These are phyloP conservation scores for Curvularia sp. DNA, from an alignment of 2,329 filamentous ascomycete species.

Conservation along the genomic window DNA sequence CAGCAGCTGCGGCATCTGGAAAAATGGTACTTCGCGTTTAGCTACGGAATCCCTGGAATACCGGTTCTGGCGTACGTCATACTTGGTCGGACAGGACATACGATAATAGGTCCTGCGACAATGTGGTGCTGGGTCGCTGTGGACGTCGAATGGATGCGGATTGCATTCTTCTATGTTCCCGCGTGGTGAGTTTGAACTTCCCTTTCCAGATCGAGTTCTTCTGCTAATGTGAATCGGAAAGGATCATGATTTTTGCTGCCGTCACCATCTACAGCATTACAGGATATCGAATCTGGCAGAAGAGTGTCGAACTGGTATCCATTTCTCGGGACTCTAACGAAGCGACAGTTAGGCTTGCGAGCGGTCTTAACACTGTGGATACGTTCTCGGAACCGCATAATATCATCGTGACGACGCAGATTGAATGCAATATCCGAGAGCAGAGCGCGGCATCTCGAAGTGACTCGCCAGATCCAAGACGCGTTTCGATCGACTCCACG, in stretches of 20 bases:
- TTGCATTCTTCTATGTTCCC: conserved; percentile 76
- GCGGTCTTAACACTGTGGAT: conserved; percentile 48
- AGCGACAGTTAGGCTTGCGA: conserved; percentile 3
- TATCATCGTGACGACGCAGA: conserved; percentile 62
- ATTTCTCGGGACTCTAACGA: conserved; percentile 26
- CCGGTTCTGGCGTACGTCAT: conserved; percentile 73
- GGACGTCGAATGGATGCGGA: conserved; percentile 73
- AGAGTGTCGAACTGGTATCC: conserved; percentile 62
- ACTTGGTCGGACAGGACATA: conserved; percentile 59
- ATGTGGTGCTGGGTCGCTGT: conserved; percentile 81
- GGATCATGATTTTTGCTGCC: conserved; percentile 65
- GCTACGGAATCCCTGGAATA: conserved; percentile 76
- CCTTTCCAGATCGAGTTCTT: background rate
- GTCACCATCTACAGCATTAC: conserved; percentile 70
- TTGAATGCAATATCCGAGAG: conserved; percentile 64
- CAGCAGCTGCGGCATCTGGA: conserved; percentile 70
- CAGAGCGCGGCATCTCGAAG: conserved; percentile 41
- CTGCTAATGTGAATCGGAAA: conserved; percentile 23
- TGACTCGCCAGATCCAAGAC: conserved; percentile 18
- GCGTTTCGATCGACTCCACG: conserved; percentile 38
- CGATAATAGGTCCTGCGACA: conserved; percentile 75
- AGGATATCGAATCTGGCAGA: conserved; percentile 71
- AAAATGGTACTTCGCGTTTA: conserved; percentile 70
- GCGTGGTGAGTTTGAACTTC: conserved; percentile 61
- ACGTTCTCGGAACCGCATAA: conserved; percentile 55